Conservation (phyloP, 202 grass and related monocot species). For the Panicum virgatum region DNA sequence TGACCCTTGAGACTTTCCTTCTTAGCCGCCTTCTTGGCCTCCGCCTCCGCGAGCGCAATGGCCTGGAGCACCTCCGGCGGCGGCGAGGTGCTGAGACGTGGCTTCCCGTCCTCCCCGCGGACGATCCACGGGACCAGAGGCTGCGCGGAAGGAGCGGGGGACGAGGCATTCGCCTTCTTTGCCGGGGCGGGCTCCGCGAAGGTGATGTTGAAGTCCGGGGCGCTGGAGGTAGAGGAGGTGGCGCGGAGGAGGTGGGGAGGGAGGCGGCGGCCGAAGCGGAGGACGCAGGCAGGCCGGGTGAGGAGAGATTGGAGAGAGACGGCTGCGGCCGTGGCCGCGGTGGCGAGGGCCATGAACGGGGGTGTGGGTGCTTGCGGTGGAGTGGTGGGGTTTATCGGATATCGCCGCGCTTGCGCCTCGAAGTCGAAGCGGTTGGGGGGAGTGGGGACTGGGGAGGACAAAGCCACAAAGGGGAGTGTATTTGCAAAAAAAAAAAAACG, state of each 20-base stretch:
- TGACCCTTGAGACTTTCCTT: constrained; percentile 43
- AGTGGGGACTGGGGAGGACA: too few relatives aligned
- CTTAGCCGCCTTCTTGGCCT: constrained; percentile 58
- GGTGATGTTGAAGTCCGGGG: constrained; percentile 67
- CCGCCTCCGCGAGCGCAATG: constrained; percentile 54
- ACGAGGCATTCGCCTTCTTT: constrained; percentile 51
- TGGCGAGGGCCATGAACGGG: constrained; percentile 32
- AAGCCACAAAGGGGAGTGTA: too few relatives aligned
- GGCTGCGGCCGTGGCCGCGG: constrained; percentile 44
- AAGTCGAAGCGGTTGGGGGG: neutral
- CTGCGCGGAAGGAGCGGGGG: constrained; percentile 33
- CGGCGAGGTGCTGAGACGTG: constrained; percentile 49
- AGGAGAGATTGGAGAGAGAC: constrained; percentile 47
- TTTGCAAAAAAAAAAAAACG: too few relatives aligned
- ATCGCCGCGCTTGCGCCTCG: constrained; percentile 9
- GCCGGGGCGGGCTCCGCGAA: constrained; percentile 49
- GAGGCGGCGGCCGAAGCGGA: constrained; percentile 38
- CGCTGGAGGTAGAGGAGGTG: constrained; percentile 32
- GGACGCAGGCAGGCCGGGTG: constrained; percentile 33
- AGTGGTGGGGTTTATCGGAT: constrained; percentile 41
- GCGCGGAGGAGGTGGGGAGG: constrained; percentile 48
- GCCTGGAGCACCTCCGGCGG: constrained; percentile 63
- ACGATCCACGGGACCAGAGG: constrained; percentile 68
- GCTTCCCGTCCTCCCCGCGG: constrained; percentile 60
- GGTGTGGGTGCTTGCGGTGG: neutral